These are phyloP conservation scores for Alloteropsis semialata DNA, from an alignment of 176 grass and related monocot species.

Conservation along the genomic window DNA sequence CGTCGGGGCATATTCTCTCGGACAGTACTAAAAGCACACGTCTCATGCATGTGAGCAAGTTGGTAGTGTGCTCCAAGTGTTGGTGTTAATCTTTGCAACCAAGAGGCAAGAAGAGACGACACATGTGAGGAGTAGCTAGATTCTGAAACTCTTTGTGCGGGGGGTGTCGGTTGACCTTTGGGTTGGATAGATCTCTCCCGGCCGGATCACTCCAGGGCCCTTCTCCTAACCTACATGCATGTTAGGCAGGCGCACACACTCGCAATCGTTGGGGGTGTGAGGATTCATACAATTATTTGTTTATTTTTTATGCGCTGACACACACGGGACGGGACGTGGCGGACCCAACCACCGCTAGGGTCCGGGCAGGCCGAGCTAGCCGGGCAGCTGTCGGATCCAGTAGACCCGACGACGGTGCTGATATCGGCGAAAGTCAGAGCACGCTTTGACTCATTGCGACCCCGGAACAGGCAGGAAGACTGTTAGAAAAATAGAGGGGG, in stretches of 20 bases:
- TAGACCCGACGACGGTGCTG: not conserved
- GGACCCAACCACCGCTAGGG: not conserved
- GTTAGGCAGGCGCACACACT: constrained; percentile 20
- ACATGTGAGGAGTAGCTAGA: not conserved
- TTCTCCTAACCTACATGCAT: not conserved
- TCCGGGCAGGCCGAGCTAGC: not conserved
- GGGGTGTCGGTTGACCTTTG: constrained; percentile 21
- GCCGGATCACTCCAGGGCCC: not conserved
- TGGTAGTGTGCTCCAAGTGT: not conserved
- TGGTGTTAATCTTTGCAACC: not conserved
- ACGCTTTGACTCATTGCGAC: constrained; percentile 17
- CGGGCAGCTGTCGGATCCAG: constrained; percentile 20
- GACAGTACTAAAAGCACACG: not conserved
- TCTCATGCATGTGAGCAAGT: not conserved
- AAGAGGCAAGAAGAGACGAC: not conserved
- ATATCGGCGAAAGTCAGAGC: constrained; percentile 20
- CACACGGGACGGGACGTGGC: not conserved
- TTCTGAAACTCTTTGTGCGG: not conserved
- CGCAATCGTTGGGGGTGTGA: not conserved
- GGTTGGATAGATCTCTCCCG: constrained; percentile 8
- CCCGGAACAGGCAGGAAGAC: not conserved
- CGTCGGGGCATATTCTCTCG: too few species aligned
- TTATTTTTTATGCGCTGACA: not conserved
- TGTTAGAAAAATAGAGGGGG: not conserved
- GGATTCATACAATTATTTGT: not conserved